These are phyloP conservation scores for Wickerhamomyces strasburgensis DNA, from an alignment of 805 yeast species.

Conservation along the genomic window DNA sequence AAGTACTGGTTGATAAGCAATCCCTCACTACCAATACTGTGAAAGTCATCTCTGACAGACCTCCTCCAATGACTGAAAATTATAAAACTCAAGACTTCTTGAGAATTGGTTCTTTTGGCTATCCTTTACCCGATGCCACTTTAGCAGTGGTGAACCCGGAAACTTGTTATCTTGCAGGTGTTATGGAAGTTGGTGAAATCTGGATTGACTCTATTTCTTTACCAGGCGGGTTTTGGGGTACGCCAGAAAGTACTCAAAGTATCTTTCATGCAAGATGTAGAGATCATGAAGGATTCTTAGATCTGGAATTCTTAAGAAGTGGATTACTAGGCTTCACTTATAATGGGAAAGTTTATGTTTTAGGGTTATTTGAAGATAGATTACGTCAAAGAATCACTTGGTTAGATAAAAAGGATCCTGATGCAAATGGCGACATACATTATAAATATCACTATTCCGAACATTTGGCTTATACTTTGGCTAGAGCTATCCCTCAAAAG, in stretches of 20 bases:
- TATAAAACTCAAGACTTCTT: conserved; percentile 41
- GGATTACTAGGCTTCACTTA: conserved; percentile 86
- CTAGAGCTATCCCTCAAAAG: conserved; percentile 58
- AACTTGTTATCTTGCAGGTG: conserved; percentile 65
- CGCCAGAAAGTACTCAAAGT: conserved; percentile 59
- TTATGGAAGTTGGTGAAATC: conserved; percentile 85
- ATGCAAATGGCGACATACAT: conserved; percentile 13
- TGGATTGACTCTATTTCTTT: conserved; percentile 96
- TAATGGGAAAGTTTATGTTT: conserved; percentile 80
- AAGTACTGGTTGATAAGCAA: conserved; percentile 66
- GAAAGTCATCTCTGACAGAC: conserved; percentile 56
- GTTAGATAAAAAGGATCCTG: conserved; percentile 44
- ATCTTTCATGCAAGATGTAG: conserved; percentile 80
- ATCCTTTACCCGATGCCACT: conserved; percentile 90
- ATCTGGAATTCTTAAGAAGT: conserved; percentile 80
- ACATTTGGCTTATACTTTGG: conserved; percentile 80
- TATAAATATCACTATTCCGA: conserved; percentile 76
- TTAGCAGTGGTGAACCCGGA: conserved; percentile 94
- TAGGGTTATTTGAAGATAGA: conserved; percentile 90
- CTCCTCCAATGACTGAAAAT: conserved; percentile 44
- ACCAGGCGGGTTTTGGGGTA: conserved; percentile 85
- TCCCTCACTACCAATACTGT: conserved; percentile 70
- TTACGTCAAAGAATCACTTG: conserved; percentile 71
- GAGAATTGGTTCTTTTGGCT: conserved; percentile 89
- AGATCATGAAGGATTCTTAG: conserved; percentile 64